Conservation (phyloP, 495 filamentous ascomycete genomes). For the Parathielavia appendiculata region DNA sequence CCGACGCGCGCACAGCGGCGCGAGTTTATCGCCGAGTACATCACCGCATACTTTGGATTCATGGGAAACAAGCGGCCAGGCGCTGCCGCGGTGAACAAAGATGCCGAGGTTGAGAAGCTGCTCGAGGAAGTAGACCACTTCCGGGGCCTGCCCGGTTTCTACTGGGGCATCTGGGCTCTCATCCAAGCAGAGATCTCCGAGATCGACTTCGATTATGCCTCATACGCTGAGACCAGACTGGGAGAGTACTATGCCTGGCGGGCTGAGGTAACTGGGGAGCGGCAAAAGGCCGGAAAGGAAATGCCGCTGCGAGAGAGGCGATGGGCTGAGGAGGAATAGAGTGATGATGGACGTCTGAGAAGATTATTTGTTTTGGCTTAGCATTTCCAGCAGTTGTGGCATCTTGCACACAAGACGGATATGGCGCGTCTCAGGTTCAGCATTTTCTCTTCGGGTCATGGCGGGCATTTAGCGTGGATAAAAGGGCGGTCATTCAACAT, state of each 20-base stretch:
- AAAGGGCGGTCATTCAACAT: conserved; percentile 29
- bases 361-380: background rate
- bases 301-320: conserved; percentile 71
- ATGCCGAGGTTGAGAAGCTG: conserved; percentile 55
- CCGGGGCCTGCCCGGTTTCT: conserved; percentile 83
- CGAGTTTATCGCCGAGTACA: conserved; percentile 79
- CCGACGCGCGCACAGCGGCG: conserved; percentile 73
- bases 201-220: conserved; percentile 95
- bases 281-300: conserved; percentile 52
- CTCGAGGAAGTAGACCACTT: conserved; percentile 79
- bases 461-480: conserved; percentile 18
- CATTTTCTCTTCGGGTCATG: background rate
- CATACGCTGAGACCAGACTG: conserved; percentile 80
- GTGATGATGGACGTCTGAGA: background rate
- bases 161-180: conserved; percentile 90
- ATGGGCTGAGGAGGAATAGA: conserved; percentile 64
- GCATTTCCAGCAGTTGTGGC: conserved; percentile 1
- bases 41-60: conserved; percentile 52
- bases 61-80: conserved; percentile 21
- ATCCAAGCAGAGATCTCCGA: conserved; percentile 93
- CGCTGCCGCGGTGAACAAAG: conserved; percentile 46
- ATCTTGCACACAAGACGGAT: background rate
- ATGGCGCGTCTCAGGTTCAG: conserved; percentile 2
- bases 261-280: conserved; percentile 58
- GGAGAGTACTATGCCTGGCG: conserved; percentile 98